Conservation (phyloP, 108 stramenopile species). For the Schizochytrium sp. region DNA sequence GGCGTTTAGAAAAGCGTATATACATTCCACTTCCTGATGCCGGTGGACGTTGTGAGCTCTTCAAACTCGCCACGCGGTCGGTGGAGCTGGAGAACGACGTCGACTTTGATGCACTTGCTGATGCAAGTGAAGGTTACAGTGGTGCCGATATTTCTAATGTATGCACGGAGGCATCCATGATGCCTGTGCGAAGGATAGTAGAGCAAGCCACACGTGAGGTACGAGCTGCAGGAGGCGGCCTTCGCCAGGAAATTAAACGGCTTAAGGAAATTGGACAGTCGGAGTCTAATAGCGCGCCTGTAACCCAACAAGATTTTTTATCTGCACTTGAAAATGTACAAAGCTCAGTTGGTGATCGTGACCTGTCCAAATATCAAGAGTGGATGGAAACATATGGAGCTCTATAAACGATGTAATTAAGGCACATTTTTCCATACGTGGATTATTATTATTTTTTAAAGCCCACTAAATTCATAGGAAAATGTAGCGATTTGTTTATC, state of each 20-base stretch:
- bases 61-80: conserved; percentile 72
- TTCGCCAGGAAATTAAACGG: conserved; percentile 69
- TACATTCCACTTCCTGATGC: conserved; percentile 89
- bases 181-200: conserved; percentile 77
- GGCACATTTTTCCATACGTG: not conserved
- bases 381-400: conserved; percentile 82
- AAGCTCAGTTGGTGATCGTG: conserved; percentile 72
- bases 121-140: conserved; percentile 70
- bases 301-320: conserved; percentile 69
- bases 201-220: conserved; percentile 71
- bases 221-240: conserved; percentile 69
- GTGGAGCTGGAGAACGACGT: conserved; percentile 72
- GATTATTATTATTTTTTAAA: not conserved
- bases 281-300: conserved; percentile 63
- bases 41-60: conserved; percentile 77
- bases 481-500: no score
- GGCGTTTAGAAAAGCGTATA: conserved; percentile 91
- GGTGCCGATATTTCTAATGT: conserved; percentile 80
- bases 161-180: conserved; percentile 79
- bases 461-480: not conserved
- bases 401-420: conserved; percentile 53
- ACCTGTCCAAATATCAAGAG: conserved; percentile 72
- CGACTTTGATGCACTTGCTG: conserved; percentile 72
- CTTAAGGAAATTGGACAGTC: conserved; percentile 66
- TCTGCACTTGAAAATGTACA: conserved; percentile 71